Evolutionary conservation across 2,329 filamentous ascomycete species (phyloP).

Genomic region (Trichoderma sp.): DNA sequence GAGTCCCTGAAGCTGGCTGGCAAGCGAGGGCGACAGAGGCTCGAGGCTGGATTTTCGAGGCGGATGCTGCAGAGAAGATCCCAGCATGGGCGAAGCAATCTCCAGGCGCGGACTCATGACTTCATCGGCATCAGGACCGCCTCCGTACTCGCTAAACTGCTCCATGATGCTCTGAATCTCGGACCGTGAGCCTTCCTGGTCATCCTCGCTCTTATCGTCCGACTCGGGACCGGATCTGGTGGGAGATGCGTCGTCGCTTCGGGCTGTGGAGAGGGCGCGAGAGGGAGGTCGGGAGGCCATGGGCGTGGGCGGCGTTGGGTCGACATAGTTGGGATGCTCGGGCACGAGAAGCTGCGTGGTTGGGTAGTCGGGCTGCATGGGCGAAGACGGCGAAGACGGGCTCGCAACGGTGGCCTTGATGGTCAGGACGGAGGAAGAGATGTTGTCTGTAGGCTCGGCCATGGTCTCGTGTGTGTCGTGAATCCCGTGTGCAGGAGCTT

Average conservation of each 20-base stretch:
- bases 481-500: neutral
- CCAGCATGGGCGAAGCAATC: constrained; percentile 74
- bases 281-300: constrained; percentile 56
- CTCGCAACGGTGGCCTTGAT: constrained; percentile 43
- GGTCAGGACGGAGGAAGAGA: constrained; percentile 49
- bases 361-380: constrained; percentile 26
- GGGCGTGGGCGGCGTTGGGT: constrained; percentile 59
- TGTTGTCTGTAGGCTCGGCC: constrained; percentile 21
- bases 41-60: constrained; percentile 86
- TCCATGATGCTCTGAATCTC: constrained; percentile 99
- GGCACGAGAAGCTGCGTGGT: constrained; percentile 47
- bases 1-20: constrained; percentile 49
- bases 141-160: constrained; percentile 77
- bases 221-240: constrained; percentile 53
- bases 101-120: constrained; percentile 90
- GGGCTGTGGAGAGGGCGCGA: constrained; percentile 54
- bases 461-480: neutral
- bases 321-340: constrained; percentile 50
- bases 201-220: constrained; percentile 63
- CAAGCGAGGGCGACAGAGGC: constrained; percentile 55
- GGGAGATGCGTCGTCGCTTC: constrained; percentile 48
- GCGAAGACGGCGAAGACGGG: constrained; percentile 34
- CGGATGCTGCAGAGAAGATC: constrained; percentile 67
- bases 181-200: constrained; percentile 68
- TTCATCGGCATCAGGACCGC: constrained; percentile 71